Evolutionary conservation across 2,329 filamentous ascomycete genomes (phyloP), one percentile per base, ranked within the genome.

Genomic region (Sclerotinia spermophila): DNA sequence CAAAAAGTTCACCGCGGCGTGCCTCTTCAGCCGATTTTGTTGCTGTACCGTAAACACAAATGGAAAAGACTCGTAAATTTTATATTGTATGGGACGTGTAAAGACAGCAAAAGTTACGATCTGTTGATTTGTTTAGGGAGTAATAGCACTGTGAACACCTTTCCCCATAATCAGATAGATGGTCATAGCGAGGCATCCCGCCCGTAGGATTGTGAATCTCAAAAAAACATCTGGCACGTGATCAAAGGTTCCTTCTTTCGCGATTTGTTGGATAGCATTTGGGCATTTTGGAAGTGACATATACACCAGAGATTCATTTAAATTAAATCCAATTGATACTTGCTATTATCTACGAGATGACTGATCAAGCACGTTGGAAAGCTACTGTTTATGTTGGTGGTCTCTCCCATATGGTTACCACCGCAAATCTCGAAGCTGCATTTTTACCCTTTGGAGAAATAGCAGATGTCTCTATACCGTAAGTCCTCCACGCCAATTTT

Each of bases 401-500:
- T 44, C 88, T 99, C 66, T 90, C 96, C 75, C 88, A 90, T 73
- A 86, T 89, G 67, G 94, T 97, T 71, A 95, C 90, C 19, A 84
- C 85, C 51, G 86, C 88, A 72, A 92, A 90, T 72, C 85, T 99
- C 61, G 90, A 94, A 77, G 93, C 96, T 78, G 94, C 94, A 69
- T 99, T 99, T 82, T 88, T 99, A 71, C 96, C 96, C 0, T 99
- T 99, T 81, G 96, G 96, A 78, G 95, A 97, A 80, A 95, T 99
- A 73, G 89, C 92, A 75, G 94, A 97, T 79, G 90, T 99, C 75
- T 91, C 93, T 65, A 83, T 99, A 24, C 96, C 96, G 77, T 78
- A 70, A 74, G 75, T 76, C 27, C 38, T 27, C 13, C 11, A 19
- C n/a, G 35, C 19, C 24, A 58, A 35, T 67, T n/a, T 56, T 4